These are phyloP conservation scores for Colletotrichum paranaense DNA, from an alignment of 2,329 filamentous ascomycete species.

Conservation along the genomic window DNA sequence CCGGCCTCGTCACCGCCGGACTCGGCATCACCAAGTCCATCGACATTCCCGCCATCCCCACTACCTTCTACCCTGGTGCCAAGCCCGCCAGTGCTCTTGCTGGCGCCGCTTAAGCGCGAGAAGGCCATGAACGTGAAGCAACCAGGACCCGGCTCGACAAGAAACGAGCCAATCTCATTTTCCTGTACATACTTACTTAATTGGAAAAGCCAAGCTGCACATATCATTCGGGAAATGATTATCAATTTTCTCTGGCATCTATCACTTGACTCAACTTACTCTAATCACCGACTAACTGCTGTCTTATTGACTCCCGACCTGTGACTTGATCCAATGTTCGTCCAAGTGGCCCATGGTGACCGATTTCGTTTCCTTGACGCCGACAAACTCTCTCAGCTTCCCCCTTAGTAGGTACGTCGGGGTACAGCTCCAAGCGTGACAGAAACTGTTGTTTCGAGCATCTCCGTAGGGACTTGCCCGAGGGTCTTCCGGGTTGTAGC, in stretches of 20 bases:
- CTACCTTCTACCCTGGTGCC: conserved; percentile 28
- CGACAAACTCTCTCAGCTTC: conserved; percentile 25
- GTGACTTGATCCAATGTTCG: conserved; percentile 12
- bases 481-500: conserved; percentile 42
- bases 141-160: background rate
- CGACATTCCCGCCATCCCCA: conserved; percentile 25
- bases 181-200: conserved; percentile 18
- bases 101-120: conserved; percentile 1
- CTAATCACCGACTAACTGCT: background rate
- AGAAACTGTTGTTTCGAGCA: conserved; percentile 46
- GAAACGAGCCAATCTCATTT: background rate
- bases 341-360: conserved; percentile 19
- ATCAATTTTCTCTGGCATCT: background rate
- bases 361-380: background rate
- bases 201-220: conserved; percentile 1
- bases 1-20: conserved; percentile 20
- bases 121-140: background rate
- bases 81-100: conserved; percentile 14
- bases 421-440: conserved; percentile 48
- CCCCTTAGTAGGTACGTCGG: conserved; percentile 43
- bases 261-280: background rate
- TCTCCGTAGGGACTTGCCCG: conserved; percentile 45
- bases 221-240: conserved; percentile 22
- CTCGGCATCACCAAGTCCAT: conserved; percentile 25
- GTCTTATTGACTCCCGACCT: background rate